These are phyloP conservation scores for Huntiella decipiens DNA, from an alignment of 2,329 filamentous ascomycete species.

Conservation along the genomic window DNA sequence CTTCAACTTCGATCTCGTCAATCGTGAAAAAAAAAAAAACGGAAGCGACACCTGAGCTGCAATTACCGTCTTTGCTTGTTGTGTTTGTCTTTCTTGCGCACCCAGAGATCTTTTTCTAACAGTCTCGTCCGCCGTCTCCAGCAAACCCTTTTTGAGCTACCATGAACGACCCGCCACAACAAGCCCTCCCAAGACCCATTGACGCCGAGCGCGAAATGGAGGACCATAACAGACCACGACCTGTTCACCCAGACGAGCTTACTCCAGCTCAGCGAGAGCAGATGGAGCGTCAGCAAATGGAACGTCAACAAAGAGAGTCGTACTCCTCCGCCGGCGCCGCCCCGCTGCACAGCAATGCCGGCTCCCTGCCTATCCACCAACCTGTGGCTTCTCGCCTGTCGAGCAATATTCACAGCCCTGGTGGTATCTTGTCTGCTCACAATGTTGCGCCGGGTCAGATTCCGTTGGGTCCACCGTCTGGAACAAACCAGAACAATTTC, in stretches of 20 bases:
- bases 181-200: constrained; percentile 23
- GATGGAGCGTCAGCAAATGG: constrained; percentile 23
- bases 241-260: constrained; percentile 29
- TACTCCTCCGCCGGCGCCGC: constrained; percentile 52
- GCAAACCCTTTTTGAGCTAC: constrained; percentile 11
- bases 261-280: constrained; percentile 19
- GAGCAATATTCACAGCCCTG: constrained; percentile 77
- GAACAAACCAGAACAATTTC: constrained; percentile 26
- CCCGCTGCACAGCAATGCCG: constrained; percentile 71
- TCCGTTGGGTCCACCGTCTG: constrained; percentile 31
- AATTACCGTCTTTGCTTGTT: no score
- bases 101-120: no score
- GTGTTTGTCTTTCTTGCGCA: no score
- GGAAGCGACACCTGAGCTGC: no score
- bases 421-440: constrained; percentile 64
- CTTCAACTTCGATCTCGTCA: no score
- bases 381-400: constrained; percentile 69
- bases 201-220: constrained; percentile 31
- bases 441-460: constrained; percentile 37
- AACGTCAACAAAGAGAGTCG: constrained; percentile 45
- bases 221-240: constrained; percentile 25
- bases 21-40: no score
- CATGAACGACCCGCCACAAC: constrained; percentile 30
- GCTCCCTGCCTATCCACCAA: constrained; percentile 81
- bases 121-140: no score